Base-by-base conservation (phyloP, 768 basidiomycete genomes). In the Leccinum subgranulosum region DNA sequence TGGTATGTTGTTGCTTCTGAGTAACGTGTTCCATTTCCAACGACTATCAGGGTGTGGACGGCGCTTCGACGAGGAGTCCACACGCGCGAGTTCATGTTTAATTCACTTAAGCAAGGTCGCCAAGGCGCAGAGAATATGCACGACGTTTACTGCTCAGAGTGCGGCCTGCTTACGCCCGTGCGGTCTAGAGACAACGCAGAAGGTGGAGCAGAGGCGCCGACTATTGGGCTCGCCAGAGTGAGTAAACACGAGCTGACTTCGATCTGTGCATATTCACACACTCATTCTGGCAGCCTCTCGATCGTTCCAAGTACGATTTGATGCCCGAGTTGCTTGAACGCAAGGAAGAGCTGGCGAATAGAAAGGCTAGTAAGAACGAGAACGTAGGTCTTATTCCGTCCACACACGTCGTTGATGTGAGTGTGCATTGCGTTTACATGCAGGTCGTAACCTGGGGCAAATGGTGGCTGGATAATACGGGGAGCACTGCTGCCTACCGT, bases 41-140 rank as follows among this genome's bases (percentile, higher is more conserved):
- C 15, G 34, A 36, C 17, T 8, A 2, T 41, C 28, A 63, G 62
- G 60, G 60, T 63, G 1, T 63, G 62, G 62, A 63, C 56, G 17
- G 62, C 62, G 3, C 62, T 63, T 15, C 53, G 51, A 17, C 53
- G 62, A 6, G 62, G 62, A n/a, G 62, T 62, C 6, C 62, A 63
- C 41, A 58, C 60, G 3, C 60, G 60, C 15, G 60, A 58, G 11
- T 63, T 63, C 14, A 62, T 63, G 51, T 63, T 63, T 50, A 62
- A 63, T 14, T 25, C 62, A 3, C 56, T 63, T 43, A 63, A 53
- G 46, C 5, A 28, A 7, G 54, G 62, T 10, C 56, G 51, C 4
- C 62, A 63, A 27, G 62, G 62, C 17, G 60, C 60, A 14, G 62
- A 63, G 54, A 63, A 12, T 0, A 63, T 63, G 62, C 60, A 63